Evolutionary conservation across 352 stramenopile genomes (phyloP), one percentile per base, ranked within the genome.

Genomic region (Phytophthora nicotianae): DNA sequence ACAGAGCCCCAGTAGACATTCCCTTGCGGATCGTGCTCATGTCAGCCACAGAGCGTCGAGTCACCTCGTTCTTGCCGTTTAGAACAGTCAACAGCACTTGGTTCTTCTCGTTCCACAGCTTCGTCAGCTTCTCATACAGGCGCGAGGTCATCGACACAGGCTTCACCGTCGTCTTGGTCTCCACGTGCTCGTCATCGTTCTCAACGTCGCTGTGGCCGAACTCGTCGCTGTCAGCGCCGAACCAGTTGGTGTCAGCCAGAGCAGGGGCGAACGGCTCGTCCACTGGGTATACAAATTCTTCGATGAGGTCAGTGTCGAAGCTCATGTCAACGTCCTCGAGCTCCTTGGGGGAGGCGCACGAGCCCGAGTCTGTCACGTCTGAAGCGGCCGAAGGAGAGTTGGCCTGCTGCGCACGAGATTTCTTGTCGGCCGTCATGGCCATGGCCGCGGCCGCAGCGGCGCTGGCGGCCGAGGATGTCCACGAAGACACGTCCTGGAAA

Each of bases 41-140:
- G 63, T 95, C 86, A 9, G 84, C 86, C 17, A 95, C 73, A 23
- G 81, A 88, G 52, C 84, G 86, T 13, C 81, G 72, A 50, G 81
- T 83, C 40, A 90, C 81, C 41, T 86, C 61, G 62, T 91, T 86
- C 62, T 90, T 90, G 59, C 77, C 70, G 54, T 92, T 72, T 58
- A 79, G 54, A 19, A 95, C 75, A 10, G 83, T 93, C 19, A 91
- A 62, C 48, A 95, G 49, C 54, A 95, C 86, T 56, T 93, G 84
- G 65, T 90, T 90, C 77, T 95, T 95, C 63, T 95, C 86, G 37
- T 81, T 83, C 86, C 86, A 95, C 20, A 95, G 59, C 41, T 74
- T 73, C 27, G 86, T 92, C 23, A 95, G 68, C 79, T 89, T 90
- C 60, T 88, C 74, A 58, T 92, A 92, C 46, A 93, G 59, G 20